A percentile compares a stretch with the other conserved stretches of the same genome.
These are phyloP conservation scores for Neurospora sp. DNA, from an alignment of 495 filamentous ascomycete genomes.

Conservation along the genomic window DNA sequence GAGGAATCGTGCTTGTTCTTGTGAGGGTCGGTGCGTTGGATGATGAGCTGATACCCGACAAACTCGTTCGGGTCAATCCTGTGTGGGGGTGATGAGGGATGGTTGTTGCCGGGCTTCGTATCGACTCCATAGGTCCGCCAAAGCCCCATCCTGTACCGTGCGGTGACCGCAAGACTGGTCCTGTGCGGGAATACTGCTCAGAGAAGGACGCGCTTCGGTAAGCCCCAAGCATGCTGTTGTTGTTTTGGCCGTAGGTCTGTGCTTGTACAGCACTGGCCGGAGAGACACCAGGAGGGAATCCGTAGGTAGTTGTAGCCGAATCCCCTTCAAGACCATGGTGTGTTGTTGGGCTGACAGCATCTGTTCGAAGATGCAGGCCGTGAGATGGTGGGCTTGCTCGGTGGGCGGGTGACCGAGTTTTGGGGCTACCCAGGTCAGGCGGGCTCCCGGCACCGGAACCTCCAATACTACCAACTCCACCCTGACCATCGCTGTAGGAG, in stretches of 20 bases:
- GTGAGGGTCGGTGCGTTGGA: constrained; percentile 56
- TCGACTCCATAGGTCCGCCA: constrained; percentile 27
- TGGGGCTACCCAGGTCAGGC: constrained; percentile 37
- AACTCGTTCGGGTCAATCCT: constrained; percentile 30
- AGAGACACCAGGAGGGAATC: constrained; percentile 30
- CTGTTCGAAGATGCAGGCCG: constrained; percentile 13
- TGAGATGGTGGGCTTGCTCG: constrained; percentile 29
- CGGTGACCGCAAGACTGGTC: constrained; percentile 37
- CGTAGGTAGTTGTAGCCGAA: constrained; percentile 36
- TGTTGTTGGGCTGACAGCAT: constrained; percentile 17
- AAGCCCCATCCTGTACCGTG: constrained; percentile 38
- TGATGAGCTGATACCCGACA: constrained; percentile 18
- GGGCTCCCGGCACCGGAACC: constrained; percentile 27
- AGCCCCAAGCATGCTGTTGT: constrained; percentile 35
- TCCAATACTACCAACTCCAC: constrained; percentile 22
- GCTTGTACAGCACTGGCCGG: constrained; percentile 26
- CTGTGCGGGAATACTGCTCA: constrained; percentile 35
- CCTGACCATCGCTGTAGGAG: constrained; percentile 47
- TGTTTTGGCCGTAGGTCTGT: constrained; percentile 25
- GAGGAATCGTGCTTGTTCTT: constrained; percentile 72
- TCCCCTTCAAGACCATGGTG: constrained; percentile 20
- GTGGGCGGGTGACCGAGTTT: constrained; percentile 34
- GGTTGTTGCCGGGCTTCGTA: constrained; percentile 27
- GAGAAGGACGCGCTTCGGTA: constrained; percentile 34
- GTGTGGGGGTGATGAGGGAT: constrained; percentile 18